Evolutionary conservation across 1,139 yeast species (phyloP).

Genomic region (Scheffersomyces quercinus): DNA sequence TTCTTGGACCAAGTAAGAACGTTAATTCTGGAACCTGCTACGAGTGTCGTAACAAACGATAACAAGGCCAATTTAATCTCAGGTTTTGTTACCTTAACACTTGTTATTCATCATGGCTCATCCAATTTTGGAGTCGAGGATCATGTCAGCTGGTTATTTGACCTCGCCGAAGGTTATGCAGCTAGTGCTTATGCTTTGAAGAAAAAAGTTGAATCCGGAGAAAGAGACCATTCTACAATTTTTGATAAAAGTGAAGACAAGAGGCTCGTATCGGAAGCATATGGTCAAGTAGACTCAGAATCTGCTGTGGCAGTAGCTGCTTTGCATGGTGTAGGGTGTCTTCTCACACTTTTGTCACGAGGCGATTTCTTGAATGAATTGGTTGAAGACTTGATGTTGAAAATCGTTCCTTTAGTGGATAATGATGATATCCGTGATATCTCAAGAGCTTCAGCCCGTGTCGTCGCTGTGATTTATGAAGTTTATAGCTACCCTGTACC

Average conservation of each 20-base stretch:
- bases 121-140: slow-evolving; percentile 54
- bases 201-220: slow-evolving; percentile 38
- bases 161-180: slow-evolving; percentile 46
- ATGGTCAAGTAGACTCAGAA: slow-evolving; percentile 33
- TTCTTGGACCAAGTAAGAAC: slow-evolving; percentile 35
- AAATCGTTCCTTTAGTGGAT: slow-evolving; percentile 42
- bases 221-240: slow-evolving; percentile 46
- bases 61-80: slow-evolving; percentile 43
- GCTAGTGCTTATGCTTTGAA: slow-evolving; percentile 35
- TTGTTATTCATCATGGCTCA: slow-evolving; percentile 49
- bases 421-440: slow-evolving; percentile 43
- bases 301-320: slow-evolving; percentile 44
- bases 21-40: slow-evolving; percentile 35
- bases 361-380: slow-evolving; percentile 45
- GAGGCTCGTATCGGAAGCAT: slow-evolving; percentile 37
- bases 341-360: slow-evolving; percentile 43
- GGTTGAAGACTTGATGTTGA: slow-evolving; percentile 36
- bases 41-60: slow-evolving; percentile 33
- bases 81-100: slow-evolving; percentile 46
- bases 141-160: slow-evolving; percentile 42
- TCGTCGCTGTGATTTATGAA: slow-evolving; percentile 65
- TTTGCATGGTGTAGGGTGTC: slow-evolving; percentile 49
- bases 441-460: slow-evolving; percentile 57
- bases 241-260: slow-evolving; percentile 42
- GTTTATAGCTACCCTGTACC: slow-evolving; percentile 47